Conservation (phyloP, 345 rosid genomes). For the Syzygium aqueum region DNA sequence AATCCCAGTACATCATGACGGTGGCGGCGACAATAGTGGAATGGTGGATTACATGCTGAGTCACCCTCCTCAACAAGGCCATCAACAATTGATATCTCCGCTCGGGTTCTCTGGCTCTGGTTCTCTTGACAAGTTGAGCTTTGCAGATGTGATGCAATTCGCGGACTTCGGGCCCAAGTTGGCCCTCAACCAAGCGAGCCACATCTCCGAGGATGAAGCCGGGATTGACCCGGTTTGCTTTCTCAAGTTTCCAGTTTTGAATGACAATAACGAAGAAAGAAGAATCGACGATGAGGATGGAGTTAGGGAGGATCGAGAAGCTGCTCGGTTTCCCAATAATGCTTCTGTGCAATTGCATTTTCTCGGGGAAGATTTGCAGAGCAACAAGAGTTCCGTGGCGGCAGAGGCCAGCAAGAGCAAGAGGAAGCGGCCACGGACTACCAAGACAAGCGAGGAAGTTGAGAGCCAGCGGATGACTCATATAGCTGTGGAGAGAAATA, state of each 20-base stretch:
- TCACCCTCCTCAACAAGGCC: constrained; percentile 28
- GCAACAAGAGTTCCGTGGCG: constrained; percentile 3
- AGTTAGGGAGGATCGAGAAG: constrained; percentile 33
- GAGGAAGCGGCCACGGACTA: constrained; percentile 64
- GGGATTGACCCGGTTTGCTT: constrained; percentile 79
- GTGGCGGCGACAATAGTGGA: constrained; percentile 14
- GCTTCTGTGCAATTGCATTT: constrained; percentile 43
- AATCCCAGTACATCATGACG: constrained; percentile 4
- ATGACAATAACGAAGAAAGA: constrained; percentile 15
- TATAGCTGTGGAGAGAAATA: constrained; percentile 83
- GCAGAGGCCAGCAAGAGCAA: constrained; percentile 44
- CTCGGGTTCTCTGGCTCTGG: constrained; percentile 33
- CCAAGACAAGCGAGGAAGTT: constrained; percentile 83
- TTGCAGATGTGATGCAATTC: constrained; percentile 86
- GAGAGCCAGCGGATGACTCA: constrained; percentile 95
- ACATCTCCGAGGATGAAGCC: constrained; percentile 43
- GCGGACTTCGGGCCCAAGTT: constrained; percentile 80
- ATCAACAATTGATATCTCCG: constrained; percentile 25
- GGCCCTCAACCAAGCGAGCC: constrained; percentile 45
- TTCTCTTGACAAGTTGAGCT: constrained; percentile 61
- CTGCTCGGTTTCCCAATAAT: constrained; percentile 36
- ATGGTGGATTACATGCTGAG: constrained; percentile 57
- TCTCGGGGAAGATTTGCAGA: constrained; percentile 25
- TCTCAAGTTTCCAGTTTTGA: constrained; percentile 79
- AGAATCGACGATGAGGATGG: constrained; percentile 9